Base-by-base conservation (phyloP, 352 stramenopile genomes). In the Phytophthora meadii region DNA sequence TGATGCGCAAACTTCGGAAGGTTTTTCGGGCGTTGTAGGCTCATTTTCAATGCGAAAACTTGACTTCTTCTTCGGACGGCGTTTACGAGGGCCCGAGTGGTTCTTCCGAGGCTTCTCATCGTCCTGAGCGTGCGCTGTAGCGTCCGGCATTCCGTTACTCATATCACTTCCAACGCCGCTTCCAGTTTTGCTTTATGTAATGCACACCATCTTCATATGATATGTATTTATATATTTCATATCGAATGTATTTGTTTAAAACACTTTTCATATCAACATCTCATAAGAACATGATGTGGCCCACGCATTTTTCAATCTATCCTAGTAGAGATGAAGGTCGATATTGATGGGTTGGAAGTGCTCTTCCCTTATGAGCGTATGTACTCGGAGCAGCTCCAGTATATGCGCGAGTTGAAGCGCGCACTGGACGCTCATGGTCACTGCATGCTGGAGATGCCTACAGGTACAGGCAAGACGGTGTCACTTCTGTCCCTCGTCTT, bases 351-450 rank as follows among this genome's bases (percentile, higher is more conserved):
- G 28, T 79, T 99, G 15, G 90, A 98, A 63, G 97, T 99, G 40
- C 96, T 99, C 69, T 99, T 99, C 74, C 98, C 97, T 39, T 99
- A 99, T 58, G 81, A 91, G 52, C 83, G 82, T 58, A 98, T 99
- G 77, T 99, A 99, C 81, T 80, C 97, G 39, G 98, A 99, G 76
- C 98, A 99, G 83, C 97, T 99, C 65, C 88, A 99, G 70, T 99
- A 99, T 81, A 99, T 99, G 98, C 86, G 95, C 25, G 93, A 98
- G 62, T 82, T 99, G 11, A 99, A 99, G 87, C 91, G 97, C 39
- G 88, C 97, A 8, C 79, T 99, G 28, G 98, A 99, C 69, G 94
- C 94, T 1, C 94, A 98, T 46, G 97, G 97, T 39, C 97, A 99
- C 79, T 98, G 88, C 67, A 92, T 99, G 69, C 77, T 99, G 27